Conservation (phyloP, 495 filamentous ascomycete genomes). For the Aspergillus hancockii region DNA sequence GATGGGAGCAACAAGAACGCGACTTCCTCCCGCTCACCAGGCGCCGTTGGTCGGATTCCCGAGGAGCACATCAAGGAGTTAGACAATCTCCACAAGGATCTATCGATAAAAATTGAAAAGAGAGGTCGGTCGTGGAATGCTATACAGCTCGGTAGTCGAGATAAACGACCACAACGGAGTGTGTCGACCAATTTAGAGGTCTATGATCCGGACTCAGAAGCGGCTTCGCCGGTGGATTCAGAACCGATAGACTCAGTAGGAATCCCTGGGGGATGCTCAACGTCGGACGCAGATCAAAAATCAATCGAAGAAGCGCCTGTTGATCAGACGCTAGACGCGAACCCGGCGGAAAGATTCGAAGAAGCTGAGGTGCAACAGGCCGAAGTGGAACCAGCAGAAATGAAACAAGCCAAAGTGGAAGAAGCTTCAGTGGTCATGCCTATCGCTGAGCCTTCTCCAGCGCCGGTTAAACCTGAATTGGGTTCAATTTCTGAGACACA, state of each 20-base stretch:
- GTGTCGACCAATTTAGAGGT: conserved; percentile 24
- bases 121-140: conserved; percentile 67
- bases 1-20: conserved; percentile 56
- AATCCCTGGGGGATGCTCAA: not conserved
- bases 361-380: conserved; percentile 14
- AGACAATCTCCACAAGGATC: conserved; percentile 60
- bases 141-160: conserved; percentile 19
- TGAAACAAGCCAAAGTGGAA: conserved; percentile 2
- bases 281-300: not conserved
- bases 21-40: conserved; percentile 38
- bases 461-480: conserved; percentile 23
- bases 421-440: conserved; percentile 33
- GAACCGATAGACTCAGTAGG: conserved; percentile 1
- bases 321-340: not conserved
- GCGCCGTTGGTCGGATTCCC: conserved; percentile 68
- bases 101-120: conserved; percentile 56
- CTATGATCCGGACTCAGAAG: conserved; percentile 15
- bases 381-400: conserved; percentile 5
- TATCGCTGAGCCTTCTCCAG: conserved; percentile 27
- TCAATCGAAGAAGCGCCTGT: not conserved
- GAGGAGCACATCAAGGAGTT: conserved; percentile 71
- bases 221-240: not conserved
- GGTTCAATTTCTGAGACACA: conserved; percentile 7
- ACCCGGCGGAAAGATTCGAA: not conserved
- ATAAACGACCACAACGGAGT: conserved; percentile 19